Percentiles rank a stretch among this genome's conserved stretches.
These are phyloP conservation scores for Cercophora samala DNA, from an alignment of 495 filamentous ascomycete genomes.

Conservation along the genomic window DNA sequence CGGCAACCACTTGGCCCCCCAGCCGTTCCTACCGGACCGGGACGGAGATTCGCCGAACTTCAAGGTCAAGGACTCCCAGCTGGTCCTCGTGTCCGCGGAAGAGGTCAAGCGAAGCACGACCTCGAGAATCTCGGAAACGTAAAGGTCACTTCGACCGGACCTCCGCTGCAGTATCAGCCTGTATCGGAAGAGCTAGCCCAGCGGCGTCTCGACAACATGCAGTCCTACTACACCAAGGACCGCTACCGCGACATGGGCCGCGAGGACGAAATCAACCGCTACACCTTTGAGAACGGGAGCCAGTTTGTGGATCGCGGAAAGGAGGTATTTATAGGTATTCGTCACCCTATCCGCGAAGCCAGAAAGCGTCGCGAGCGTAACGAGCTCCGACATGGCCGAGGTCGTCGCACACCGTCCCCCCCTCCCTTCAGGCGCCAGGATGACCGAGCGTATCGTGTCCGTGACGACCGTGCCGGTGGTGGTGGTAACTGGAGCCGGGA, in stretches of 20 bases:
- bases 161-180: constrained; percentile 44
- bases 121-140: constrained; percentile 9
- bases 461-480: background rate
- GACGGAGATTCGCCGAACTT: constrained; percentile 36
- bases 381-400: background rate
- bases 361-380: constrained; percentile 23
- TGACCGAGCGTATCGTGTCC: background rate
- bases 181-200: constrained; percentile 53
- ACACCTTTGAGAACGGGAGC: constrained; percentile 72
- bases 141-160: constrained; percentile 33
- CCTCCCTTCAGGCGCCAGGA: background rate
- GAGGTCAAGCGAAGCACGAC: constrained; percentile 15
- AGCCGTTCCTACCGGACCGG: constrained; percentile 41
- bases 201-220: constrained; percentile 63
- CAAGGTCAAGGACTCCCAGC: constrained; percentile 43
- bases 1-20: constrained; percentile 25
- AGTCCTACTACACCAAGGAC: constrained; percentile 50
- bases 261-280: constrained; percentile 61
- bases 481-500: background rate
- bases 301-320: constrained; percentile 70
- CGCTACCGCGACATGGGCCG: constrained; percentile 50
- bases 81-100: constrained; percentile 37
- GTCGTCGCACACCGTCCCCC: background rate
- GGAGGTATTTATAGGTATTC: constrained; percentile 60
- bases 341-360: constrained; percentile 47